Conservation (phyloP, 495 filamentous ascomycete genomes). For the Penicillium daleae region DNA sequence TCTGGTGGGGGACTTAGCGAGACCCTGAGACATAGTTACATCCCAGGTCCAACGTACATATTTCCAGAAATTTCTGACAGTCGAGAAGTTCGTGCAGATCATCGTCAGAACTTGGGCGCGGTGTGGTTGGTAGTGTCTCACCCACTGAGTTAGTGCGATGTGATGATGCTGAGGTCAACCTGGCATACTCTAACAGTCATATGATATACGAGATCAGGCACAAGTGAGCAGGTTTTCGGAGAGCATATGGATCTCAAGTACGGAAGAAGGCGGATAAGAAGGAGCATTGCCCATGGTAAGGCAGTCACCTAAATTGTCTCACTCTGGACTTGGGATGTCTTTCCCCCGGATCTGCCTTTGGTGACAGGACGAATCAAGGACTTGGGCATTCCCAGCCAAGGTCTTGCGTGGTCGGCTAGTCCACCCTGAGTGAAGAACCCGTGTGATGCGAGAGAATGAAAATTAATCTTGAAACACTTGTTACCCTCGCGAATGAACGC, state of each 20-base stretch:
- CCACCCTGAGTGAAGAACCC: background rate
- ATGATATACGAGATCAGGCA: constrained; percentile 5
- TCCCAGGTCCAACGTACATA: constrained; percentile 17
- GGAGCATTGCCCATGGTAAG: background rate
- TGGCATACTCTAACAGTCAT: background rate
- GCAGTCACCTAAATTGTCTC: background rate
- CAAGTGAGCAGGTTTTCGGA: background rate
- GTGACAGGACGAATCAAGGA: background rate
- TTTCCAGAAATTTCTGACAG: background rate
- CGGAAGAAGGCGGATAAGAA: background rate
- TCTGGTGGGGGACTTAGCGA: constrained; percentile 5
- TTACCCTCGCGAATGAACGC: too few relatives aligned
- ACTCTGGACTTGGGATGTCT: background rate
- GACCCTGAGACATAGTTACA: constrained; percentile 36
- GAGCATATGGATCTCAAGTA: background rate
- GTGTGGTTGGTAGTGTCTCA: constrained; percentile 28
- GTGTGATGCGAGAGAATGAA: background rate
- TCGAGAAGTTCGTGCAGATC: constrained; percentile 7
- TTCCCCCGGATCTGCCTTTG: background rate
- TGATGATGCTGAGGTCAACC: constrained; percentile 2
- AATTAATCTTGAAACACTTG: background rate
- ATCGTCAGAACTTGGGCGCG: constrained; percentile 5
- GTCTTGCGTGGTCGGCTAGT: background rate
- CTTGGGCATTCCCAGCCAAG: background rate
- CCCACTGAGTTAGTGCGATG: background rate